Evolutionary conservation across 768 basidiomycete genomes (phyloP).

Genomic region (Mycena metata): DNA sequence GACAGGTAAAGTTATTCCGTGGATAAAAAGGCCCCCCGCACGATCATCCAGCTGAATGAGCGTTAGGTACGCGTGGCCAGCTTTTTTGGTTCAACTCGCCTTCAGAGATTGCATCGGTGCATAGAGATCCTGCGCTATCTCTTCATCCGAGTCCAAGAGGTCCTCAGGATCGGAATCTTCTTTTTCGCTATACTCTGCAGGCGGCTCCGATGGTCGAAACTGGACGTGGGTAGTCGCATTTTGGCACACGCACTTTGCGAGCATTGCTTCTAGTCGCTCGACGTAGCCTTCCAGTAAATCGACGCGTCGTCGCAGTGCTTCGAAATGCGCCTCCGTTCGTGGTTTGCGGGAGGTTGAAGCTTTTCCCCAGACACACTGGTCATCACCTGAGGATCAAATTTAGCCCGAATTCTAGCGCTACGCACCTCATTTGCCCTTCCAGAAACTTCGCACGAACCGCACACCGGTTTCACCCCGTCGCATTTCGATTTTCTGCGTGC

Average conservation of each 20-base stretch:
- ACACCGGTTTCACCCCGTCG: constrained; percentile 35
- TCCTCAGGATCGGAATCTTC: constrained; percentile 18
- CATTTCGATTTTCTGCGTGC: constrained; percentile 34
- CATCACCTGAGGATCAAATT: not conserved
- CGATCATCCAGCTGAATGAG: constrained; percentile 31
- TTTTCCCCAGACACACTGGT: constrained; percentile 33
- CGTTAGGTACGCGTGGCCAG: not conserved
- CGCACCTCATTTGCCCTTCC: constrained; percentile 28
- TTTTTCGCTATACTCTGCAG: not conserved
- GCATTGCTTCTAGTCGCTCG: constrained; percentile 19
- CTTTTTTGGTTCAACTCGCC: not conserved
- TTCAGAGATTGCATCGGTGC: constrained; percentile 31
- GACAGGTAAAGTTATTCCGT: constrained; percentile 24
- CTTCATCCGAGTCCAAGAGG: constrained; percentile 29
- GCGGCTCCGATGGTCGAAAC: constrained; percentile 18
- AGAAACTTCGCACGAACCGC: constrained; percentile 30
- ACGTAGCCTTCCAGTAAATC: constrained; percentile 29
- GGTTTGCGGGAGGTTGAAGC: constrained; percentile 21
- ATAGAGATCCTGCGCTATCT: constrained; percentile 32
- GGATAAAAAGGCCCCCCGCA: constrained; percentile 16
- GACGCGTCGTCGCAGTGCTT: constrained; percentile 29
- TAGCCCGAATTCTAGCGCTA: not conserved
- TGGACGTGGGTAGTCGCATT: constrained; percentile 27
- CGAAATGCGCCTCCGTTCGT: constrained; percentile 35
- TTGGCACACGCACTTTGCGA: constrained; percentile 33